Conservation (phyloP, 2,329 filamentous ascomycete genomes). For the Ophiostoma piceae region DNA sequence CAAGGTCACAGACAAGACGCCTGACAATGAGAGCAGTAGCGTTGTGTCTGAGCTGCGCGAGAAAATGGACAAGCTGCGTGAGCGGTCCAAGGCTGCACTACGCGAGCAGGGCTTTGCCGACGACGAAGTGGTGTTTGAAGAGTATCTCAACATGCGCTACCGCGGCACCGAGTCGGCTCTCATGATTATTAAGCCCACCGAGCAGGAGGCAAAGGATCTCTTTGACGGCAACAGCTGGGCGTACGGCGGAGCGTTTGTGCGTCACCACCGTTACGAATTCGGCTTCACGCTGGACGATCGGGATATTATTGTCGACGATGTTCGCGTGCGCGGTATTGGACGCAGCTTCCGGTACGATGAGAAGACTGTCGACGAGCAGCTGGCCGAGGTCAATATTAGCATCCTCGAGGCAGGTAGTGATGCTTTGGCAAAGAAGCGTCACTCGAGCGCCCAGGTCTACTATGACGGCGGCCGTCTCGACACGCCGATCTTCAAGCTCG, state of each 20-base stretch:
- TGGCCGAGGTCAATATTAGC: conserved; percentile 62
- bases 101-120: conserved; percentile 73
- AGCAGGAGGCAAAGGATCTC: conserved; percentile 54
- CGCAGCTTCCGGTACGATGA: conserved; percentile 77
- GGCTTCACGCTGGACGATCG: conserved; percentile 80
- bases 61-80: conserved; percentile 75
- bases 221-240: conserved; percentile 67
- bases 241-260: conserved; percentile 77
- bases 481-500: conserved; percentile 77
- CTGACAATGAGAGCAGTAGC: conserved; percentile 33
- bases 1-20: neutral
- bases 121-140: conserved; percentile 72
- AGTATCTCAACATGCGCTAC: conserved; percentile 92
- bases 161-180: conserved; percentile 84
- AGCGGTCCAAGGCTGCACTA: conserved; percentile 63
- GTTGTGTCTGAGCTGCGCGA: conserved; percentile 58
- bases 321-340: conserved; percentile 73
- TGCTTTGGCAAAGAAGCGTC: conserved; percentile 44
- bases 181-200: conserved; percentile 74
- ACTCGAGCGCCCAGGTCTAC: conserved; percentile 67
- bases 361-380: conserved; percentile 77
- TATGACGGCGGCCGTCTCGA: conserved; percentile 75
- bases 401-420: conserved; percentile 44
- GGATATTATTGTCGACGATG: conserved; percentile 71
- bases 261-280: conserved; percentile 87